Evolutionary conservation across 1,284 basidiomycete genomes (phyloP), one percentile per base, ranked within the genome.

Genomic region (Vanrija sp.): DNA sequence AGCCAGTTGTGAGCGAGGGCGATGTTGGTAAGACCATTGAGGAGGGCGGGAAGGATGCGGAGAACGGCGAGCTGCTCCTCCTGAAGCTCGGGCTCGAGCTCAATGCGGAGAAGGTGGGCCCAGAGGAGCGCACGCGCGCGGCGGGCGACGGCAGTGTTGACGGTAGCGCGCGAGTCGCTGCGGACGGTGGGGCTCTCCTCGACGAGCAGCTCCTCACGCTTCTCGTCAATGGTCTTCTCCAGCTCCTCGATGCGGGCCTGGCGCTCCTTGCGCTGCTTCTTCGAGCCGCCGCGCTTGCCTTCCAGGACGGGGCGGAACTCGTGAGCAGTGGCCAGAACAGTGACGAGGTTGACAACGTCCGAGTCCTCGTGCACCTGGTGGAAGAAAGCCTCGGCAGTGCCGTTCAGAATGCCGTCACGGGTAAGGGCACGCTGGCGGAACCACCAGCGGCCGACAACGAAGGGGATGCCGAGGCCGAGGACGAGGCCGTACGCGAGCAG

Each of bases 401-500:
- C 80, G 48, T 88, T 86, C 62, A 91, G 81, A 51, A 98, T 83
- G 43, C 92, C 91, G 66, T 98, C 96, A 74, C 97, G 96, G 28
- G 96, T 98, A 73, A 85, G 86, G 61, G 86, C 83, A 53, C 90
- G 83, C 65, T 87, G 91, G 16, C 92, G 91, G 72, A 98, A 98
- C 96, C 96, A 99, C 96, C 96, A 99, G 52, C 86, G 84, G 19
- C 91, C 90, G 58, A 93, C 93, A n/a, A 94, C 78, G 56, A 83
- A 84, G 29, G 96, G 96, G 19, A 98, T 82, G 3, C 86, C 83
- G 47, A 88, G 85, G 54, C 94, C 96, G 58, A 99, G 87, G 18
- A 96, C 73, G 18, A 95, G 52, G 5, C 88, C 95, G 70, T 99
- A 99, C 9, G 85, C 79, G 26, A 86, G 89, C 42, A 99, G 82